phyloP scores from a whole-genome alignment of 108 stramenopile species.

The Cyclotella kingstonii region DNA sequence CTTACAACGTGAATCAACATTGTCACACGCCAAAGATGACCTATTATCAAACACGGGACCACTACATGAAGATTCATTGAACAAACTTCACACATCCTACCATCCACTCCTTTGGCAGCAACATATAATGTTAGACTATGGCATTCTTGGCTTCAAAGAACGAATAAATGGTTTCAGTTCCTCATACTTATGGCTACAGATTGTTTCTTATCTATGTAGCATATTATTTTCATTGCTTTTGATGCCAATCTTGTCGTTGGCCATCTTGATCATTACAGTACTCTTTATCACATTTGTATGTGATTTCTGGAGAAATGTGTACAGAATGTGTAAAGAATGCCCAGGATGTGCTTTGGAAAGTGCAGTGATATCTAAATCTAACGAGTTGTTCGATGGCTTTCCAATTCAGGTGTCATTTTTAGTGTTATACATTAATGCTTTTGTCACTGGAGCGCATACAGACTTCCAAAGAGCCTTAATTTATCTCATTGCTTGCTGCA shows the following conservation, averaged over 20 bases:
- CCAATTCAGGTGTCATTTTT: neutral
- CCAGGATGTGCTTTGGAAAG: slow-evolving; percentile 6
- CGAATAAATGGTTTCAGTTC: neutral
- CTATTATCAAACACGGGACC: too few relatives aligned
- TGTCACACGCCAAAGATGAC: too few relatives aligned
- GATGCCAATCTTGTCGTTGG: slow-evolving; percentile 20
- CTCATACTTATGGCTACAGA: slow-evolving; percentile 1
- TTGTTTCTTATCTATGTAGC: slow-evolving; percentile 4
- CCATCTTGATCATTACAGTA: slow-evolving; percentile 5
- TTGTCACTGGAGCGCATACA: neutral
- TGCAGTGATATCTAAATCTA: neutral
- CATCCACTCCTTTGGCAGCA: neutral
- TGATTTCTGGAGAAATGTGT: slow-evolving; percentile 17
- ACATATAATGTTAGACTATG: neutral
- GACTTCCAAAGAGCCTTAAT: neutral
- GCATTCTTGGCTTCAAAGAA: neutral
- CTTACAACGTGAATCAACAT: too few relatives aligned
- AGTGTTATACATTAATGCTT: slow-evolving; percentile 1
- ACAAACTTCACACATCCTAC: neutral
- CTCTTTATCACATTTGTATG: slow-evolving; percentile 3
- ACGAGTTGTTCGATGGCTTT: slow-evolving; percentile 3
- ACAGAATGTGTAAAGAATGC: neutral
- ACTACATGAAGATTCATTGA: too few relatives aligned
- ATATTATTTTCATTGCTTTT: slow-evolving; percentile 26
- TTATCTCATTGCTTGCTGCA: slow-evolving; percentile 12